phyloP scores from a whole-genome alignment of 176 grass and related monocot genomes.

The Typha latifolia region DNA sequence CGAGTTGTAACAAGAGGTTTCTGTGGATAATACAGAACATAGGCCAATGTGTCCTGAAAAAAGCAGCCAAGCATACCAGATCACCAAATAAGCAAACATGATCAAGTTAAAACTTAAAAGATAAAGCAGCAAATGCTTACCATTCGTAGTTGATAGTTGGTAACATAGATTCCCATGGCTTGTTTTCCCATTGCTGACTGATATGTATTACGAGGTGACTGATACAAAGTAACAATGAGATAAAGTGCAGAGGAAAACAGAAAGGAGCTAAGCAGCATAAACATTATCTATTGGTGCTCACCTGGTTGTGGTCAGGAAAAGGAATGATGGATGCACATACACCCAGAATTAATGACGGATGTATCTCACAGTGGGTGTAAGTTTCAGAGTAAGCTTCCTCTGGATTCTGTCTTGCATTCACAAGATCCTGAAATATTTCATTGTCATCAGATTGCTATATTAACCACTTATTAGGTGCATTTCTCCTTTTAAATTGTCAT shows the following conservation, averaged over 20 bases:
- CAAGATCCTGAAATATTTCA: constrained; percentile 63
- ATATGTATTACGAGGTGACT: constrained; percentile 99
- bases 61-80: constrained; percentile 16
- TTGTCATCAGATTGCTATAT: constrained; percentile 7
- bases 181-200: constrained; percentile 99
- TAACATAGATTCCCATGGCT: constrained; percentile 99
- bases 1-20: constrained; percentile 97
- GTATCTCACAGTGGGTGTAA: constrained; percentile 97
- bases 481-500: too few species aligned
- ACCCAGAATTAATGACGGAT: constrained; percentile 94
- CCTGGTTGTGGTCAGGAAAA: constrained; percentile 99
- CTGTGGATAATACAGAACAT: constrained; percentile 96
- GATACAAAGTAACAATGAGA: constrained; percentile 17
- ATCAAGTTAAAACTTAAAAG: neutral
- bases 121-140: constrained; percentile 37
- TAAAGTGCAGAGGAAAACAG: constrained; percentile 17
- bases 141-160: constrained; percentile 98
- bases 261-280: neutral
- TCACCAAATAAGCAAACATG: constrained; percentile 13
- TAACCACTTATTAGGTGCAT: too few species aligned
- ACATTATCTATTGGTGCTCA: constrained; percentile 20
- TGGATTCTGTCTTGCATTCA: constrained; percentile 57
- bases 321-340: constrained; percentile 98
- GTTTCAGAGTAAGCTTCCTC: constrained; percentile 68
- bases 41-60: constrained; percentile 90